Evolutionary conservation across 2,329 filamentous ascomycete species (phyloP), one percentile per base, ranked within the genome.

Genomic region (Dendryphion nanum): DNA sequence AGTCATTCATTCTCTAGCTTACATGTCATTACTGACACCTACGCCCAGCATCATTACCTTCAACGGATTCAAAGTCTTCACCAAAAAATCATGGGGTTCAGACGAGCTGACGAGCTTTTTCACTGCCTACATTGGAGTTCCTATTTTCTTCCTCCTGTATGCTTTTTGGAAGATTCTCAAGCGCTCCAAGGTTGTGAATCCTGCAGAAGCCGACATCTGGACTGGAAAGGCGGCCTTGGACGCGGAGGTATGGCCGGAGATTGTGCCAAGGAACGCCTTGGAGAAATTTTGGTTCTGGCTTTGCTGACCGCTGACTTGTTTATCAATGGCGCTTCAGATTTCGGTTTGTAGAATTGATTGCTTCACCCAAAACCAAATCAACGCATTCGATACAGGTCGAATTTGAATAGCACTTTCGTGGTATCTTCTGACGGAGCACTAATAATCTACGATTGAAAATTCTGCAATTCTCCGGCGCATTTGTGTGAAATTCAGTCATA

Each of bases 91-190:
- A 2, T 77, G 72, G 61, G 58, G 47, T 32, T 23, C 47, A 4
- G 47, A 50, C 20, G 18, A 59, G 44, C 55, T 70, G 7, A 63
- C 70, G 29, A 63, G 64, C 19, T 78, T 78, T 49, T 59, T 78
- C 33, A 76, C 73, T 0, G 69, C 70, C 2, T 75, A 76, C 45
- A 64, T 75, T n/a, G 71, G 70, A 4, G 40, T 64, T 24, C 45
- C 50, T 8, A 64, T 66, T 38, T 64, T 53, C 55, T 48, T 68
- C 10, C 58, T 63, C 7, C 64, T 77, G 5, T 87, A 76, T 50
- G 44, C 75, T 12, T 72, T 78, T 30, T 87, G 82, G 78, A 87
- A 88, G 60, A 61, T 82, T 24, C 66, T 76, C 55, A 84, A 83
- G 56, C 75, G 78, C 47, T 83, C 83, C 0, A 76, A 75, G 37